Conservation (phyloP, 176 grass and related monocot genomes). For the Hordeum vulgare region MorexV3_pseudomolecules_assembly NC_058522.1:509310169-509310668, state of each 20-base stretch:
- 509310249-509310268: conserved; percentile 17
- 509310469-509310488: background rate
- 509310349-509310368: conserved; percentile 30
- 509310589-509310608: background rate
- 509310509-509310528: background rate
- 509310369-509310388: background rate
- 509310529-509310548: background rate
- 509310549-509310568: background rate
- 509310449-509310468: background rate
- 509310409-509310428: conserved; percentile 26
- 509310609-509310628: background rate
- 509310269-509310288: conserved; percentile 48
- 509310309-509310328: conserved; percentile 36
- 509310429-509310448: conserved; percentile 9
- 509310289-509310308: conserved; percentile 27
- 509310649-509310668: background rate
- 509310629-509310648: background rate
- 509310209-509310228: conserved; percentile 22
- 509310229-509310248: conserved; percentile 47
- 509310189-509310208: conserved; percentile 1
- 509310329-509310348: conserved; percentile 31
- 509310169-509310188: conserved; percentile 21
- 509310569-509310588: background rate
- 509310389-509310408: background rate
- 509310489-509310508: background rate